Percentiles rank a stretch among this genome's conserved stretches.
Evolutionary conservation across 305 asterid genomes (phyloP).

Genomic region (Fraxinus platypoda): DNA sequence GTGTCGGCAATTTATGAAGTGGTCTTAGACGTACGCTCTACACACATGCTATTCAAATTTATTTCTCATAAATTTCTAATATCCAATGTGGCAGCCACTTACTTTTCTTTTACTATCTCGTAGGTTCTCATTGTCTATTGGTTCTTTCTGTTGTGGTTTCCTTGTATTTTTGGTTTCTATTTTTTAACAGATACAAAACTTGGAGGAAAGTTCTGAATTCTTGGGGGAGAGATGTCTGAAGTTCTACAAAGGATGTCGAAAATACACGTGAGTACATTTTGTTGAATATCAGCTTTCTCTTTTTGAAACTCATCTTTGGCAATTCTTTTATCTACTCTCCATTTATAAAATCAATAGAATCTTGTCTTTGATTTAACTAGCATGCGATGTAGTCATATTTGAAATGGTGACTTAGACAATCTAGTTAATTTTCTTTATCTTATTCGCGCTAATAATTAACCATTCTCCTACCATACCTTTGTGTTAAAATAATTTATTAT

Average conservation of each 20-base stretch:
- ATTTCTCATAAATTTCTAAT: background rate
- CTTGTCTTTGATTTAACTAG: background rate
- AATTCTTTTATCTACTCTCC: background rate
- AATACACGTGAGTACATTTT: slow-evolving; percentile 80
- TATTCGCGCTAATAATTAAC: background rate
- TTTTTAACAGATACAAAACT: slow-evolving; percentile 70
- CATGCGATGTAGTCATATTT: background rate
- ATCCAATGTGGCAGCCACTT: background rate
- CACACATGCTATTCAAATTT: slow-evolving; percentile 9
- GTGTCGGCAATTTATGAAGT: slow-evolving; percentile 10
- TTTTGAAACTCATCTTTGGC: background rate
- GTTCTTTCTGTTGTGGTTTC: background rate
- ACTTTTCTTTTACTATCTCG: slow-evolving; percentile 6
- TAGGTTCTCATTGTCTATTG: slow-evolving; percentile 4
- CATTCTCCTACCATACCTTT: background rate
- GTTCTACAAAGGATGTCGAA: slow-evolving; percentile 96
- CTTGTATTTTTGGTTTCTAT: background rate
- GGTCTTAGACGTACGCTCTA: slow-evolving; percentile 2
- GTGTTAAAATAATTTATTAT: background rate
- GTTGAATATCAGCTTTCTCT: slow-evolving; percentile 17
- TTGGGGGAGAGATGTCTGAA: slow-evolving; percentile 92
- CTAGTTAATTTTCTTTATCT: background rate
- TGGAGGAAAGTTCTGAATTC: slow-evolving; percentile 92
- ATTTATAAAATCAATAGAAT: background rate
- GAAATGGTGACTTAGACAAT: background rate